Evolutionary conservation across 768 basidiomycete species (phyloP), one percentile per base, ranked within the genome.

Genomic region (Leccinum disarticulatum): DNA sequence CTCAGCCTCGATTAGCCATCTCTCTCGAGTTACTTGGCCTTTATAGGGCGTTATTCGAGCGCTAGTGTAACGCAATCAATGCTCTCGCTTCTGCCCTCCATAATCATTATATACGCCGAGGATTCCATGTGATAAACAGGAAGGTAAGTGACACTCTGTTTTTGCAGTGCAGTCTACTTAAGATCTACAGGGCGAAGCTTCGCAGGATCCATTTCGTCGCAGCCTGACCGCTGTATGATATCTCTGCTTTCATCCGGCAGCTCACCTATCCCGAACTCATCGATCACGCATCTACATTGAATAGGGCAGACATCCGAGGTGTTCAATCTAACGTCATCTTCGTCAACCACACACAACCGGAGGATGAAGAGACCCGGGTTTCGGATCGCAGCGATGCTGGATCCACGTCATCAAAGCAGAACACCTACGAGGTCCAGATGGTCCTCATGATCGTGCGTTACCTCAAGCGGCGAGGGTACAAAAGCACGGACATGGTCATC

Each of bases 201-300:
- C 22, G 22, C 22, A 22, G 22, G 22, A 22, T 22, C 22, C 22
- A 22, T 22, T 22, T 22, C 22, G 22, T 22, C 22, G 22, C 22
- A 22, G 22, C 22, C 22, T 22, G 22, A 22, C 22, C 22, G 22
- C 22, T 22, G 22, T 22, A 22, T 22, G 22, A 22, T 22, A 89
- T 90, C n/a, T 87, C 88, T 9, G 67, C 78, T 0, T 77, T 88
- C 30, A 77, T 90, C 43, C 80, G 88, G 13, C 63, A 76, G 14
- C 76, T 90, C 19, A 90, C 88, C 0, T 90, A 90, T 62, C 86
- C 85, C 0, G 84, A 87, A 31, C 82, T 90, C n/a, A 55, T 74
- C 1, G 88, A 90, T 64, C 85, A 84, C 1, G 64, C 76, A 0
- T 69, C 56, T 2, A 89, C 88, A 0, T 49, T 64, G 27, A 75